phyloP scores from a whole-genome alignment of 2,329 filamentous ascomycete species.

The Neofusicoccum cordaticola region DNA sequence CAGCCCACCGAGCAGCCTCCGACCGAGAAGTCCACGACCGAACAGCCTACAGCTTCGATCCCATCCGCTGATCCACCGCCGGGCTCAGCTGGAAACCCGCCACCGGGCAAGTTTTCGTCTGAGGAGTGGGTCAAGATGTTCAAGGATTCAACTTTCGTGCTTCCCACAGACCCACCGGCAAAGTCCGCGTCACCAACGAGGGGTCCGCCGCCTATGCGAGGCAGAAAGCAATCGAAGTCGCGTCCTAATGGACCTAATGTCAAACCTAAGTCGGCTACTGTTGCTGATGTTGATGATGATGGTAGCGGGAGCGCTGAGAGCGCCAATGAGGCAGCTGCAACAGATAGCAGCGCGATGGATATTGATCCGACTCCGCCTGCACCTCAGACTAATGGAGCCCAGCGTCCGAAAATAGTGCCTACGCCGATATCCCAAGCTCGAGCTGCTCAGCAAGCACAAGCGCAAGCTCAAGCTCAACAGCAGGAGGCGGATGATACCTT shows the following conservation, averaged over 20 bases:
- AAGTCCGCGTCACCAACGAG: slow-evolving; percentile 23
- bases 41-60: neutral
- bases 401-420: slow-evolving; percentile 24
- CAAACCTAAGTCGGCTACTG: slow-evolving; percentile 11
- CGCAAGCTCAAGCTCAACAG: neutral
- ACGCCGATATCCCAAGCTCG: slow-evolving; percentile 7
- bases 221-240: slow-evolving; percentile 12
- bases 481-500: neutral
- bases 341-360: slow-evolving; percentile 45
- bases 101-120: slow-evolving; percentile 38
- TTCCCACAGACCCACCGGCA: slow-evolving; percentile 17
- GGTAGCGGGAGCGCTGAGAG: slow-evolving; percentile 22
- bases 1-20: neutral
- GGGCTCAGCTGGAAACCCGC: neutral
- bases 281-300: slow-evolving; percentile 7
- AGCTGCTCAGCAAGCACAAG: slow-evolving; percentile 2
- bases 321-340: slow-evolving; percentile 14
- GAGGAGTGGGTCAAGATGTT: slow-evolving; percentile 45
- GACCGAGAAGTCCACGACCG: neutral
- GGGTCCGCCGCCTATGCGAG: slow-evolving; percentile 2
- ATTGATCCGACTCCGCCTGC: slow-evolving; percentile 40
- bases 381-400: slow-evolving; percentile 12
- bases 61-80: neutral
- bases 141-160: slow-evolving; percentile 42
- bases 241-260: neutral